phyloP scores from a whole-genome alignment of 441 rosid genomes.

The Manihot esculenta region DNA sequence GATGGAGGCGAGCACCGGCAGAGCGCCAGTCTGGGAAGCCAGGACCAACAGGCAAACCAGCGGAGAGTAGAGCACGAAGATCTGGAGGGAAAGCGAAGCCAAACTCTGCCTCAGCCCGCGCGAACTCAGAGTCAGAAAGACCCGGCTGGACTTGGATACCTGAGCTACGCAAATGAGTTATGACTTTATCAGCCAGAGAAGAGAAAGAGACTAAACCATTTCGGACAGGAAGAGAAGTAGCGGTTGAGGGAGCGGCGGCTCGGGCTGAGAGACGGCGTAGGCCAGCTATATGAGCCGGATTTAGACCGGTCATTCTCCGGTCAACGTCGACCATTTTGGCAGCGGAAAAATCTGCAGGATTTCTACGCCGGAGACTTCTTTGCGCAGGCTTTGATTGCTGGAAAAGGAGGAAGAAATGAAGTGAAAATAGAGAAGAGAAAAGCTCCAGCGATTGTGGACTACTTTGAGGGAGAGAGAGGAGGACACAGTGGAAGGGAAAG shows the following conservation, averaged over 20 bases:
- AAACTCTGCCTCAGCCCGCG: slow-evolving; percentile 85
- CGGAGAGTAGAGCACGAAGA: slow-evolving; percentile 79
- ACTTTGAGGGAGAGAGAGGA: neutral
- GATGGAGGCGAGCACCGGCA: slow-evolving; percentile 70
- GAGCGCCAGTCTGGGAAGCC: slow-evolving; percentile 97
- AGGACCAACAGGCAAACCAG: slow-evolving; percentile 81
- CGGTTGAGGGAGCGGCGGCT: slow-evolving; percentile 71
- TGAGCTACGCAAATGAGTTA: slow-evolving; percentile 61
- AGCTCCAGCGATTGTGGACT: neutral
- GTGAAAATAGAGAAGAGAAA: slow-evolving; percentile 17
- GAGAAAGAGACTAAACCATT: slow-evolving; percentile 67
- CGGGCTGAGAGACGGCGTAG: slow-evolving; percentile 94
- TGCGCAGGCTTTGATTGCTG: neutral
- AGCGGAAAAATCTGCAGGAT: neutral
- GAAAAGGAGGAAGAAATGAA: neutral
- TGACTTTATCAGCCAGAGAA: slow-evolving; percentile 72
- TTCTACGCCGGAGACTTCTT: too few relatives aligned
- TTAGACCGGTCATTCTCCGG: slow-evolving; percentile 87
- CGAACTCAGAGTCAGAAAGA: slow-evolving; percentile 79
- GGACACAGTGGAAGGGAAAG: neutral
- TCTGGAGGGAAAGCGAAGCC: slow-evolving; percentile 91
- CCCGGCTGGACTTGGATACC: slow-evolving; percentile 81
- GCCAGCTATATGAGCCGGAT: slow-evolving; percentile 89
- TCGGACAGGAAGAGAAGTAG: slow-evolving; percentile 46
- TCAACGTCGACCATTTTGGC: slow-evolving; percentile 90